These are phyloP conservation scores for Thecaphora thlaspeos DNA, from an alignment of 1,284 basidiomycete genomes.

Conservation along the genomic window DNA sequence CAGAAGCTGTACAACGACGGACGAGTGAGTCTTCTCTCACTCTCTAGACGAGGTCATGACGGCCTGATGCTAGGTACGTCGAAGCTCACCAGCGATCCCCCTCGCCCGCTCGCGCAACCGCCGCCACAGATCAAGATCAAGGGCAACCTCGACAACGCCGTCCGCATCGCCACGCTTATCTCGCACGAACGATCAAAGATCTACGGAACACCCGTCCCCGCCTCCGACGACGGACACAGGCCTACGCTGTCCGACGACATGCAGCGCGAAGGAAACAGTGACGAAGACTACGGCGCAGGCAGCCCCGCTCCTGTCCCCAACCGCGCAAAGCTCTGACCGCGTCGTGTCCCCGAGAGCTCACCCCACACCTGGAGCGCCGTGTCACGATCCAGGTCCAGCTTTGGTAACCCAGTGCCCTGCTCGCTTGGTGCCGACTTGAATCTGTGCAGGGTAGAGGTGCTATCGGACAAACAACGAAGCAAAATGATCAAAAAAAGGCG, in stretches of 20 bases:
- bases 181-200: slow-evolving; percentile 51
- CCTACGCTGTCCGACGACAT: slow-evolving; percentile 8
- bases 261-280: slow-evolving; percentile 24
- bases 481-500: too few relatives aligned
- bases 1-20: slow-evolving; percentile 43
- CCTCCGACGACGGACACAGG: slow-evolving; percentile 7
- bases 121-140: slow-evolving; percentile 41
- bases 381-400: too few relatives aligned
- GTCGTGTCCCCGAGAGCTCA: neutral
- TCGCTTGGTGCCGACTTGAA: too few relatives aligned
- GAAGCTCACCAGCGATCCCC: neutral
- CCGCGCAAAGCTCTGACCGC: slow-evolving; percentile 22
- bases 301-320: slow-evolving; percentile 36
- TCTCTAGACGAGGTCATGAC: neutral
- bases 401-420: too few relatives aligned
- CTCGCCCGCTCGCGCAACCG: neutral
- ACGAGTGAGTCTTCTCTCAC: slow-evolving; percentile 24
- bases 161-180: slow-evolving; percentile 37
- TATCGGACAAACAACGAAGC: too few relatives aligned
- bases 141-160: slow-evolving; percentile 47
- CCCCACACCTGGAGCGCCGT: neutral
- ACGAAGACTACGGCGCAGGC: slow-evolving; percentile 36
- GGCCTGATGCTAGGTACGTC: too few relatives aligned
- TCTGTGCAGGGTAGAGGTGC: too few relatives aligned
- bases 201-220: slow-evolving; percentile 25